A percentile compares a stretch with the other conserved stretches of the same genome.
phyloP scores from a whole-genome alignment of 768 basidiomycete species.

The Hericium coralloides region DNA sequence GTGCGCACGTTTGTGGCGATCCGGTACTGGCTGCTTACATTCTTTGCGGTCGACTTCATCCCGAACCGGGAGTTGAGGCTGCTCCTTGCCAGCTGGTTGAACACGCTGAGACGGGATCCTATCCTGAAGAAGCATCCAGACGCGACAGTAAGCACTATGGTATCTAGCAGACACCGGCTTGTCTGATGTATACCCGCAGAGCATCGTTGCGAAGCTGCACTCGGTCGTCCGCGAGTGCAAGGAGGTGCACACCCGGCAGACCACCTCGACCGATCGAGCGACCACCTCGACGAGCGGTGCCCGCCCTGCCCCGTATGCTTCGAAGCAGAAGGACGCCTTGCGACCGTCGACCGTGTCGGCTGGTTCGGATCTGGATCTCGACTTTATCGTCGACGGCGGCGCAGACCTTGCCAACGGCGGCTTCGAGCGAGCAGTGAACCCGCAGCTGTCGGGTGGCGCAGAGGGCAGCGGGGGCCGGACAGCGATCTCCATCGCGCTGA shows the following conservation, averaged over 20 bases:
- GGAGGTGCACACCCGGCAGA: slow-evolving; percentile 36
- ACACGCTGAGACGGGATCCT: slow-evolving; percentile 66
- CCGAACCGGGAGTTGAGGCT: slow-evolving; percentile 70
- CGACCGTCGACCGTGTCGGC: slow-evolving; percentile 27
- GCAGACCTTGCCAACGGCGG: slow-evolving; percentile 2
- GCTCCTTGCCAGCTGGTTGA: slow-evolving; percentile 72
- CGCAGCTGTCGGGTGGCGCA: neutral
- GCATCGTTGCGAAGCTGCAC: slow-evolving; percentile 72
- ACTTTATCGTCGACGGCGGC: slow-evolving; percentile 53
- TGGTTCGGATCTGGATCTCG: slow-evolving; percentile 71
- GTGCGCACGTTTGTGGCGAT: slow-evolving; percentile 87
- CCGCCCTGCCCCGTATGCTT: neutral
- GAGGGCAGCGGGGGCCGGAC: slow-evolving; percentile 6
- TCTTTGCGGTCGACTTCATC: slow-evolving; percentile 84
- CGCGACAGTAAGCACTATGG: slow-evolving; percentile 48
- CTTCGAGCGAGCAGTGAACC: neutral
- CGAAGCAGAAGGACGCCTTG: neutral
- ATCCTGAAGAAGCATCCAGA: slow-evolving; percentile 56
- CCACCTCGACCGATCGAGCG: slow-evolving; percentile 16
- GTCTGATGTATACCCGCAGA: slow-evolving; percentile 31
- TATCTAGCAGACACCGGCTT: slow-evolving; percentile 1
- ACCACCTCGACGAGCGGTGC: slow-evolving; percentile 22
- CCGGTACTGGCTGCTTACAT: slow-evolving; percentile 85
- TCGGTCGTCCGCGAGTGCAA: slow-evolving; percentile 81
- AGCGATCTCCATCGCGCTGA: slow-evolving; percentile 20